A percentile compares a stretch with the other conserved stretches of the same genome.
Evolutionary conservation across 345 rosid genomes (phyloP).

Genomic region (Hibiscus trionum): DNA sequence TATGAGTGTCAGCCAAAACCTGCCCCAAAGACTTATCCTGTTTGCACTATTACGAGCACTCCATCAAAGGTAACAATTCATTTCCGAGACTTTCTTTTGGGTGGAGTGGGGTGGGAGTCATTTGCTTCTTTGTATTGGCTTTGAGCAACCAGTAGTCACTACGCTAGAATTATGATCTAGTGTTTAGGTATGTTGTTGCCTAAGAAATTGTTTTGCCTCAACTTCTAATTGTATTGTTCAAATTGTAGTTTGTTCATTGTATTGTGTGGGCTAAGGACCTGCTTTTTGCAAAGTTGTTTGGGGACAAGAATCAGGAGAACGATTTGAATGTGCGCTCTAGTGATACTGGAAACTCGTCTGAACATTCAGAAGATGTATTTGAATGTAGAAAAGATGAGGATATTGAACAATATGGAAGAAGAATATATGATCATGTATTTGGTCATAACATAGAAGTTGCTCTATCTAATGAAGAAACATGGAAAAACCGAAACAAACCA

Average conservation of each 20-base stretch:
- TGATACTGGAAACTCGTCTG: constrained; percentile 58
- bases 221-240: constrained; percentile 6
- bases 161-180: background rate
- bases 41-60: constrained; percentile 97
- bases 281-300: constrained; percentile 94
- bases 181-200: background rate
- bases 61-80: constrained; percentile 74
- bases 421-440: constrained; percentile 95
- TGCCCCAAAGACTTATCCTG: constrained; percentile 95
- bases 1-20: constrained; percentile 96
- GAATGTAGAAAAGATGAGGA: constrained; percentile 66
- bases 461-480: constrained; percentile 87
- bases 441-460: constrained; percentile 92
- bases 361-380: constrained; percentile 62
- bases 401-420: constrained; percentile 73
- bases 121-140: background rate
- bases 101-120: background rate
- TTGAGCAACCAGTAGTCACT: background rate
- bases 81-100: constrained; percentile 5
- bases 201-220: background rate
- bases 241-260: constrained; percentile 91
- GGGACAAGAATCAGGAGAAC: constrained; percentile 90
- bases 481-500: constrained; percentile 81
- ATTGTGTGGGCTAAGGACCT: constrained; percentile 98
- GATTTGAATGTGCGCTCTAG: constrained; percentile 86